A percentile compares a stretch with the other conserved stretches of the same genome.
Conservation (phyloP, 1,139 yeast genomes). For the Saccharomyces pastorianus region DNA sequence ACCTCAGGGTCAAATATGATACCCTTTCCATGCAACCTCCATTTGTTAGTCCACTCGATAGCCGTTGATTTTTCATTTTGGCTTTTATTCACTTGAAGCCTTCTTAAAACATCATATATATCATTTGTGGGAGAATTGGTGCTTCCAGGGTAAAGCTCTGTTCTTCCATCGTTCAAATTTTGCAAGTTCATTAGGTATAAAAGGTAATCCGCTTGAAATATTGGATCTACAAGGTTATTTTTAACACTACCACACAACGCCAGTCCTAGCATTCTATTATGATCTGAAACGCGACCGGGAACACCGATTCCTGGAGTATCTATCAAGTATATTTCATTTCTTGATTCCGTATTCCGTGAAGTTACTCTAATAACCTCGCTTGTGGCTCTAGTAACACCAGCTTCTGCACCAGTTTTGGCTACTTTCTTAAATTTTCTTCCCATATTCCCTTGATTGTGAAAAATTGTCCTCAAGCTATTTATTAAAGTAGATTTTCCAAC, state of each 20-base stretch:
- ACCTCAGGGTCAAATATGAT: conserved; percentile 23
- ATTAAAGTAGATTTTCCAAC: conserved; percentile 94
- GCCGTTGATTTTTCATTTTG: conserved; percentile 58
- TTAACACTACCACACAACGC: conserved; percentile 75
- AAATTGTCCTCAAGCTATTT: conserved; percentile 55
- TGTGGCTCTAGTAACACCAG: conserved; percentile 82
- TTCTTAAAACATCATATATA: conserved; percentile 49
- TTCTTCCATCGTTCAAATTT: conserved; percentile 31
- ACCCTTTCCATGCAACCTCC: conserved; percentile 47
- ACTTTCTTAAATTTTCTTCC: conserved; percentile 46
- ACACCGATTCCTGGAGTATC: conserved; percentile 93
- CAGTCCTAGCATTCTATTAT: conserved; percentile 63
- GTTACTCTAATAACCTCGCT: conserved; percentile 63
- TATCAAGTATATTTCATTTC: conserved; percentile 57
- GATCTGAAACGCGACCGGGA: conserved; percentile 56
- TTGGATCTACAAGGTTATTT: conserved; percentile 64
- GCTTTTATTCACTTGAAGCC: conserved; percentile 30
- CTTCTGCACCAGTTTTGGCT: conserved; percentile 78
- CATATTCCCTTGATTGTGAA: conserved; percentile 15
- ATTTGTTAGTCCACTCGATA: conserved; percentile 55
- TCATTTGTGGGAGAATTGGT: conserved; percentile 66
- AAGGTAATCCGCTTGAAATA: conserved; percentile 78
- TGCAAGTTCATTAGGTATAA: conserved; percentile 65
- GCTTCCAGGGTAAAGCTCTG: conserved; percentile 39
- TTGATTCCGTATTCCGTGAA: conserved; percentile 36